Conservation (phyloP, 495 filamentous ascomycete species). For the Penicillium cinerascens region DNA sequence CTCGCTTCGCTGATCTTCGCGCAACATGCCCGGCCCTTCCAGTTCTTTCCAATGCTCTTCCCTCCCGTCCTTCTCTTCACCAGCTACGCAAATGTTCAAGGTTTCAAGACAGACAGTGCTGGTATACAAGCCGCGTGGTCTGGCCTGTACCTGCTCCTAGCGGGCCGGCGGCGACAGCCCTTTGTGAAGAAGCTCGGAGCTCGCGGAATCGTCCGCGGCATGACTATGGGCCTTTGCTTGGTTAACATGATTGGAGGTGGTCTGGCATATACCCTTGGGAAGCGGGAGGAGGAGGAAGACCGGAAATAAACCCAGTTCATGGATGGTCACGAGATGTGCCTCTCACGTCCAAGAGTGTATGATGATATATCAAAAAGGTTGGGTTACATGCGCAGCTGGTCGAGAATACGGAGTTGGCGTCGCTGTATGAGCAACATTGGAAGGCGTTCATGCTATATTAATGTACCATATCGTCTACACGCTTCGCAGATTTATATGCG, state of each 20-base stretch:
- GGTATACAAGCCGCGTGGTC: constrained; percentile 85
- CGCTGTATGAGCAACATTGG: not conserved
- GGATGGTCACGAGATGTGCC: not conserved
- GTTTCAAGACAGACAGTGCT: constrained; percentile 76
- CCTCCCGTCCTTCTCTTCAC: constrained; percentile 80
- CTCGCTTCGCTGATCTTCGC: constrained; percentile 77
- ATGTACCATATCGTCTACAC: not conserved
- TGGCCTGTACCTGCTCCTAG: constrained; percentile 77
- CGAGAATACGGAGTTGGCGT: constrained; percentile 1
- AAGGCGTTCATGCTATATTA: not conserved
- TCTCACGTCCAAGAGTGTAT: constrained; percentile 12
- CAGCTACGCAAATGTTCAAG: constrained; percentile 76
- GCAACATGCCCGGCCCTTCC: constrained; percentile 72
- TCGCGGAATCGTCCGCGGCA: constrained; percentile 66
- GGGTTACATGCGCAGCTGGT: not conserved
- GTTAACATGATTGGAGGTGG: constrained; percentile 70
- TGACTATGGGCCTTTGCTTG: constrained; percentile 66
- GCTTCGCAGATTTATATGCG: not conserved
- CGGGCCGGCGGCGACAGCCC: constrained; percentile 59
- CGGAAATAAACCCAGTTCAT: constrained; percentile 4
- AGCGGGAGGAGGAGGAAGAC: constrained; percentile 52
- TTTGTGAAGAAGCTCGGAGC: constrained; percentile 60
- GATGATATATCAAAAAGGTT: constrained; percentile 14
- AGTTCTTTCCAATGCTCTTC: constrained; percentile 73
- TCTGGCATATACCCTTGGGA: constrained; percentile 65